Conservation (phyloP, 148 eudicot species). For the Rhododendron henanense region DNA sequence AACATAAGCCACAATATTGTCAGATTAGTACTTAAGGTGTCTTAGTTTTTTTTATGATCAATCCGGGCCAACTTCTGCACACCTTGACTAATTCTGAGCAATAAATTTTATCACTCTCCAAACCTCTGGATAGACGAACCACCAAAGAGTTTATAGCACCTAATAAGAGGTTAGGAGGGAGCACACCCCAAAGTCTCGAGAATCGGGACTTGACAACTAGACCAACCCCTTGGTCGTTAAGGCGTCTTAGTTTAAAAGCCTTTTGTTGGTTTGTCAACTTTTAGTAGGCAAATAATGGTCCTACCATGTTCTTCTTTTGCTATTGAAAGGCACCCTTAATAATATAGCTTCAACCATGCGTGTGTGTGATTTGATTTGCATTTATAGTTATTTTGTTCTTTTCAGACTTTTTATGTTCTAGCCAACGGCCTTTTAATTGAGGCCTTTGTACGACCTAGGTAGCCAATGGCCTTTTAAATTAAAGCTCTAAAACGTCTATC, state of each 20-base stretch:
- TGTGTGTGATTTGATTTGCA: constrained; percentile 5
- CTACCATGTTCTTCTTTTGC: constrained; percentile 22
- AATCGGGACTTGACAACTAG: background rate
- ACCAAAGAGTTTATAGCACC: background rate
- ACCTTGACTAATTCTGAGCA: too few relatives aligned
- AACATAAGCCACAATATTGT: constrained; percentile 14
- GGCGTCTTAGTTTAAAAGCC: background rate
- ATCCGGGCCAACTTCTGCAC: background rate
- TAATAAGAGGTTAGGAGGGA: background rate
- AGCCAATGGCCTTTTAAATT: background rate
- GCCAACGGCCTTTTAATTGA: background rate
- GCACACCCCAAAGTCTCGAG: too few relatives aligned
- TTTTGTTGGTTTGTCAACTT: constrained; percentile 9
- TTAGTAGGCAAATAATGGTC: constrained; percentile 16
- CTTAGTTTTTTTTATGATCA: background rate
- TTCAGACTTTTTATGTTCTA: background rate
- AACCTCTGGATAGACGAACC: background rate
- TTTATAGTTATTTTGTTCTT: background rate
- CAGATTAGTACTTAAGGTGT: constrained; percentile 11
- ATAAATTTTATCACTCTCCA: too few relatives aligned
- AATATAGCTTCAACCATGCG: constrained; percentile 3
- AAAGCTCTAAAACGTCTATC: background rate
- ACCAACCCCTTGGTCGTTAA: background rate
- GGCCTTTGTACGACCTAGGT: background rate
- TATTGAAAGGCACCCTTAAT: background rate